phyloP scores from a whole-genome alignment of 2,329 filamentous ascomycete genomes.

The Aspergillus sp. region DNA sequence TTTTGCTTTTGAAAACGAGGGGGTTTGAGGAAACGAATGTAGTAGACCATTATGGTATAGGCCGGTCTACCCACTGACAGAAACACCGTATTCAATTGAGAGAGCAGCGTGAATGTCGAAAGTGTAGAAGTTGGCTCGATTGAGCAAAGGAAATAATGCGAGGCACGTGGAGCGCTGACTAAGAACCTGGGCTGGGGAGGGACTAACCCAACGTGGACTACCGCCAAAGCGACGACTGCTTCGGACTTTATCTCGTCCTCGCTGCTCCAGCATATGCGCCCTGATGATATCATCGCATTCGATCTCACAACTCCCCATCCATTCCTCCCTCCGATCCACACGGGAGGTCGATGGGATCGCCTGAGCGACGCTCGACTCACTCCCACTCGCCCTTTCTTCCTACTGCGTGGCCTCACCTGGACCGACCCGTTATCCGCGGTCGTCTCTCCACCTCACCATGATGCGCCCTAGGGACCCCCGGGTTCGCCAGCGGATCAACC shows the following conservation, averaged over 20 bases:
- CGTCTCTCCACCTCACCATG: conserved; percentile 38
- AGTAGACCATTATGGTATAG: conserved; percentile 50
- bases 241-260: too few species aligned
- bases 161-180: conserved; percentile 26
- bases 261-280: conserved; percentile 3
- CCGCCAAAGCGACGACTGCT: neutral
- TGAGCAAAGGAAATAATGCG: neutral
- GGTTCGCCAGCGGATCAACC: conserved; percentile 89
- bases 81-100: neutral
- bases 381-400: conserved; percentile 8
- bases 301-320: neutral
- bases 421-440: conserved; percentile 12
- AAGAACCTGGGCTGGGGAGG: conserved; percentile 11
- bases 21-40: conserved; percentile 66
- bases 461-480: conserved; percentile 72
- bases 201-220: too few species aligned
- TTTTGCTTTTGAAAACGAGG: conserved; percentile 50
- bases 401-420: conserved; percentile 26
- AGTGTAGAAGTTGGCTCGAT: neutral
- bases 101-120: neutral
- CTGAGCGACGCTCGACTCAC: conserved; percentile 13
- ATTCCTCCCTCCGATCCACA: neutral
- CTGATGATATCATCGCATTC: conserved; percentile 1
- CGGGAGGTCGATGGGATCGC: conserved; percentile 12
- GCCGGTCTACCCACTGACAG: neutral